Base-by-base conservation (phyloP, 305 asterid species). In the Nicotiana rustica region DNA sequence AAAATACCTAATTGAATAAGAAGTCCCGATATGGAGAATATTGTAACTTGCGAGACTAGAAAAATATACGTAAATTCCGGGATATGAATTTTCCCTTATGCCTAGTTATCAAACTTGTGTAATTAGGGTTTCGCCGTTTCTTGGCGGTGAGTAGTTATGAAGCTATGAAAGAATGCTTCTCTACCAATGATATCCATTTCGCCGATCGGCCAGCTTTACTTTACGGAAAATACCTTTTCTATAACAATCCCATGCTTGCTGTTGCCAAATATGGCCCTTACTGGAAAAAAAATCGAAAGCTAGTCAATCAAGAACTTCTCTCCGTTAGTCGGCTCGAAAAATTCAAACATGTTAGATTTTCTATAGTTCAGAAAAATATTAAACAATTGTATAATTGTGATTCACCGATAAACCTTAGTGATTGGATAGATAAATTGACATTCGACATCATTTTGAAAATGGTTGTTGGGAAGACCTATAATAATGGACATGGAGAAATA, bases 221-320 rank as follows among this genome's bases (percentile, higher is more conserved):
- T 29, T 29, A 29, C 31, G 31, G 31, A 29, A 2, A 29, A 29
- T 29, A 29, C 31, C 31, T 29, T 29, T 29, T 1, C 31, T 29
- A 29, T 29, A 80, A 89, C 10, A 56, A 83, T 60, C 92, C 94
- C 0, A 85, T 79, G 33, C 90, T 92, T 35, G 89, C 89, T 56
- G 83, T 89, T 29, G 66, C 88, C 1, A 62, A 85, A 14, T 83
- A 89, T 68, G 91, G 91, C 38, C 79, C 85, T 2, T 92, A 77
- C 35, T 92, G 96, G 95, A 88, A 93, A 0, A 85, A 89, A 57
- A 80, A 90, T 25, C 68, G 90, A 4, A 90, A 88, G 86, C 82
- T 91, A 10, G 89, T 84, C 33, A 1, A 82, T 69, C 65, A 83
- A 2, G 86, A 89, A 78, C 65, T 90, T 52, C 88, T 89, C 29